These are phyloP conservation scores for Grigorovia yakushimaensis DNA, from an alignment of 805 yeast species.

Conservation along the genomic window DNA sequence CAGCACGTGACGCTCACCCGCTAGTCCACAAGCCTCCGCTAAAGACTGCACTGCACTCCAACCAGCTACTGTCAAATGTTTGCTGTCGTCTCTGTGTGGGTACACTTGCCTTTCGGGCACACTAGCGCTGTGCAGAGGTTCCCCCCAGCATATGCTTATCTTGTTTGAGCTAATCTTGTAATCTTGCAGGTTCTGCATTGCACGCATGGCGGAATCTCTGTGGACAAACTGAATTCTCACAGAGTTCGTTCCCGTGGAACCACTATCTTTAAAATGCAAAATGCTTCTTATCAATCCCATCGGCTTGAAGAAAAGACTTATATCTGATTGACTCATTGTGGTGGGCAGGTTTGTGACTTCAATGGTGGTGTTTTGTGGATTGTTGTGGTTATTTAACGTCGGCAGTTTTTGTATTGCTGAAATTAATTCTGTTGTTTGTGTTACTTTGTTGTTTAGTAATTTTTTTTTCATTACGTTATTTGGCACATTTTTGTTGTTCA, in stretches of 20 bases:
- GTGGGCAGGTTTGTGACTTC: not conserved
- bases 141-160: not conserved
- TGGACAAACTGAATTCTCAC: not conserved
- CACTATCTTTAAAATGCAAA: too few relatives aligned
- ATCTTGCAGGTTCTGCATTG: not conserved
- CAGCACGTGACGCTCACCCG: not conserved
- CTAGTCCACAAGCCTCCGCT: not conserved
- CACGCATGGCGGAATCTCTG: not conserved
- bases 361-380: slow-evolving; percentile 73
- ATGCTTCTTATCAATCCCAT: too few relatives aligned
- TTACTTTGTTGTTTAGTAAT: not conserved
- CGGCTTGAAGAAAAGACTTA: too few relatives aligned
- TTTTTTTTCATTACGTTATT: not conserved
- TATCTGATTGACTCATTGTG: too few relatives aligned
- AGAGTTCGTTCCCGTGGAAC: too few relatives aligned
- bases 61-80: not conserved
- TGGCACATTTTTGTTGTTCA: too few relatives aligned
- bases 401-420: slow-evolving; percentile 40
- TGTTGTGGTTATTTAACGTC: slow-evolving; percentile 55
- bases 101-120: not conserved
- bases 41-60: too few relatives aligned
- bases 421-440: slow-evolving; percentile 13
- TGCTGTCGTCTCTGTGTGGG: not conserved
- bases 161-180: not conserved
- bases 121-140: not conserved